Evolutionary conservation across 2,329 filamentous ascomycete species (phyloP).

Genomic region (Colletotrichum aenigma): DNA sequence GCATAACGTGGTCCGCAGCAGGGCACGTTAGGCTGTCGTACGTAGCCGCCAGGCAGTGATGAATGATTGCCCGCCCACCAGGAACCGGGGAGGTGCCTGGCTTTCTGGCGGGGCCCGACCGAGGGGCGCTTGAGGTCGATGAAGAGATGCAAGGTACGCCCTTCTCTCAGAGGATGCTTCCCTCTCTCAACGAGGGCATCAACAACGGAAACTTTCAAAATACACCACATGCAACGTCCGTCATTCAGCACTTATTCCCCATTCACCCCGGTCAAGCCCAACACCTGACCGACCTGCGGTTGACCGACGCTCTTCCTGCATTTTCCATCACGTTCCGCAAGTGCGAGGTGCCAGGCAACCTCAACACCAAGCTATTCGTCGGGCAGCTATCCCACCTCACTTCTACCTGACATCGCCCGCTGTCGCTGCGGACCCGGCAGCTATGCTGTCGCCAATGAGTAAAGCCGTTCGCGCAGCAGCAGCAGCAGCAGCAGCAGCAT

Average conservation of each 20-base stretch:
- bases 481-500: not conserved
- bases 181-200: not conserved
- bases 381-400: not conserved
- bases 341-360: not conserved
- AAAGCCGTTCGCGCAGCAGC: not conserved
- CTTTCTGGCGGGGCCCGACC: not conserved
- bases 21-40: slow-evolving; percentile 3
- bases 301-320: not conserved
- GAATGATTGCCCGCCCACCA: not conserved
- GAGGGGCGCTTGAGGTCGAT: not conserved
- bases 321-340: not conserved
- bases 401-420: not conserved
- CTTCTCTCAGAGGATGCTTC: not conserved
- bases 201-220: not conserved
- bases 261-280: not conserved
- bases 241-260: not conserved
- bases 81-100: slow-evolving; percentile 1
- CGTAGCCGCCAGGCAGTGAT: slow-evolving; percentile 15
- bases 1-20: slow-evolving; percentile 1
- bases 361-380: not conserved
- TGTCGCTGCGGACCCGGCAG: not conserved
- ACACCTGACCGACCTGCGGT: not conserved
- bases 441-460: not conserved
- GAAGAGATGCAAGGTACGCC: not conserved
- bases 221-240: not conserved